Evolutionary conservation across 306 rosid genomes (phyloP), one percentile per base, ranked within the genome.

Genomic region (Oxytropis ochrocephala): DNA sequence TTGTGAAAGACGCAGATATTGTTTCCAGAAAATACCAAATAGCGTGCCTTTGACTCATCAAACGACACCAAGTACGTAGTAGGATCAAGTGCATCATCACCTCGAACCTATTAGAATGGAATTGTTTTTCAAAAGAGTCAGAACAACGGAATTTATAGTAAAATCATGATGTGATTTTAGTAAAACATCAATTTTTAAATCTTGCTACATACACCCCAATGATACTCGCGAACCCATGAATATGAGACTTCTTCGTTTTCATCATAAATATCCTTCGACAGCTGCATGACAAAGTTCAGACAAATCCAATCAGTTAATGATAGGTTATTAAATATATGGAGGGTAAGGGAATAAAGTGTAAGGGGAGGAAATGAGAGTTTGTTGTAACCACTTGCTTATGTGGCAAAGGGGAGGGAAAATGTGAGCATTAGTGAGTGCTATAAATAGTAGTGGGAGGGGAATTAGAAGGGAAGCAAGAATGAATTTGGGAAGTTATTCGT

Each of bases 171-270:
- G 46, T 33, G 16, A n/a, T n/a, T 44, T 44, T n/a, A 66, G n/a
- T 30, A n/a, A 44, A 7, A 64, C 51, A 13, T 5, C 10, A 11
- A 12, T 21, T 21, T 46, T 47, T 1, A 64, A 56, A 58, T 72
- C 21, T 49, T 56, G 64, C 77, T 19, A 86, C 98, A 5, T 86
- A 88, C 96, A 80, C 86, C 95, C 86, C 93, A 89, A 55, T 88
- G 80, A 77, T 89, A 89, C 75, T 89, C 96, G 9, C 96, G 96
- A 62, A 92, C 85, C 98, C 95, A 92, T 21, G 93, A 76, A 78
- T 69, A 86, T 0, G 85, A 74, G 73, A 87, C 76, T 48, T 89
- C 96, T 81, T 92, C 98, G 53, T 75, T 83, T 78, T 86, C 94
- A 74, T 93, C 96, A 48, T 86, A 86, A 2, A 86, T 84, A 78